These are phyloP conservation scores for Globisporangium takayamanum DNA, from an alignment of 352 stramenopile genomes.

Conservation along the genomic window DNA sequence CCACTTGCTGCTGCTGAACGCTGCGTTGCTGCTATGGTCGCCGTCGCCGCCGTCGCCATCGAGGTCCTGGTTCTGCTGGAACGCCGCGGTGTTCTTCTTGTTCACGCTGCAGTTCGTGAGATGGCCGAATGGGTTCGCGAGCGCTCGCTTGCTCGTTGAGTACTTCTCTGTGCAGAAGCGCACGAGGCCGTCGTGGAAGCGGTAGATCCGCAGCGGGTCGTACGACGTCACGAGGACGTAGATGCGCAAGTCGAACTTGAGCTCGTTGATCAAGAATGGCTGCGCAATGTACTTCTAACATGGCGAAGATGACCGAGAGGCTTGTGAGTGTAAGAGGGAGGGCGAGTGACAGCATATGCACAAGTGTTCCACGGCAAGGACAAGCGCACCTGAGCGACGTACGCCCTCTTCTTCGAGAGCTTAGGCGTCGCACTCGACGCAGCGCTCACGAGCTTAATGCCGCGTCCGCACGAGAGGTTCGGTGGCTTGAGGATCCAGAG, in stretches of 20 bases:
- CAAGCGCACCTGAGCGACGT: conserved; percentile 47
- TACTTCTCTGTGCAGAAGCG: conserved; percentile 85
- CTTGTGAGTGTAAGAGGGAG: too few relatives aligned
- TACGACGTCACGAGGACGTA: conserved; percentile 88
- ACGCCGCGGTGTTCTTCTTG: conserved; percentile 77
- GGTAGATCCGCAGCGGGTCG: conserved; percentile 79
- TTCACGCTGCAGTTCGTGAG: conserved; percentile 93
- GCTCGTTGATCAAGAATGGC: conserved; percentile 82
- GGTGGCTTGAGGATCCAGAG: conserved; percentile 83
- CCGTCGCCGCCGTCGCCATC: conserved; percentile 24
- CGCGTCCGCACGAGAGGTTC: conserved; percentile 66
- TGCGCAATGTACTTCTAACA: conserved; percentile 62
- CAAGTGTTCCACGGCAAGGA: neutral
- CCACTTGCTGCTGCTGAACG: conserved; percentile 77
- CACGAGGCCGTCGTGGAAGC: conserved; percentile 84
- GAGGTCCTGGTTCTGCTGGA: conserved; percentile 67
- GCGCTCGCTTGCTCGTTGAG: conserved; percentile 46
- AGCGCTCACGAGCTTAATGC: conserved; percentile 65
- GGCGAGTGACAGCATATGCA: neutral
- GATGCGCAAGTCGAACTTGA: conserved; percentile 90
- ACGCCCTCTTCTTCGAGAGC: conserved; percentile 63
- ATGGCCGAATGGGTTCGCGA: conserved; percentile 83
- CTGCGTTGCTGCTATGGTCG: neutral
- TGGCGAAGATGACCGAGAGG: conserved; percentile 8
- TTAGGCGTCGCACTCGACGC: conserved; percentile 33